Evolutionary conservation across 2,329 filamentous ascomycete species (phyloP).

Genomic region (Fusarium mexicanum): DNA sequence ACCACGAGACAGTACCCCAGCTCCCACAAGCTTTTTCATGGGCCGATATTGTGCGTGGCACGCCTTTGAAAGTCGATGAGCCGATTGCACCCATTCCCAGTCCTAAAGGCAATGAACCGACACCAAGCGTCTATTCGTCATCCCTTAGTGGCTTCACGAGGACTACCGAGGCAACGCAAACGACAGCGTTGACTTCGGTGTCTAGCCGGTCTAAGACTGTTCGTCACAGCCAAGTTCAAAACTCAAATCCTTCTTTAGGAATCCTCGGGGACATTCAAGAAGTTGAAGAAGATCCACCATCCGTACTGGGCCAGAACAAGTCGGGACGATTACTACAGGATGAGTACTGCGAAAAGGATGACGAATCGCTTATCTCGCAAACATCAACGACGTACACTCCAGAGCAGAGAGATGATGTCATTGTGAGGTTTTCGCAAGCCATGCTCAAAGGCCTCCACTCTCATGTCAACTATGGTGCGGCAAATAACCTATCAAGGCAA

Average conservation of each 20-base stretch:
- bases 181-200: not conserved
- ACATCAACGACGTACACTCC: not conserved
- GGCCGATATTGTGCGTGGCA: not conserved
- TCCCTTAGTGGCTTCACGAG: not conserved
- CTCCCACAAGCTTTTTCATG: fast-evolving
- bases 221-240: not conserved
- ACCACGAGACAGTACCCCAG: fast-evolving
- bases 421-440: not conserved
- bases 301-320: not conserved
- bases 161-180: not conserved
- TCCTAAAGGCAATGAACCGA: fast-evolving
- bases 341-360: fast-evolving
- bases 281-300: not conserved
- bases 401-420: not conserved
- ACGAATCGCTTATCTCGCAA: not conserved
- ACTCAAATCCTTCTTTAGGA: not conserved
- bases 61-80: not conserved
- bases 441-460: not conserved
- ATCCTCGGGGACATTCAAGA: not conserved
- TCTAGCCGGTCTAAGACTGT: not conserved
- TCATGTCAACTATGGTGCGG: not conserved
- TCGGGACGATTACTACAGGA: fast-evolving
- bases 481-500: not conserved
- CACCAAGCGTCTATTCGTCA: not conserved
- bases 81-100: not conserved